Evolutionary conservation across 2,329 filamentous ascomycete genomes (phyloP), one percentile per base, ranked within the genome.

Genomic region (Epichloe bromicola): DNA sequence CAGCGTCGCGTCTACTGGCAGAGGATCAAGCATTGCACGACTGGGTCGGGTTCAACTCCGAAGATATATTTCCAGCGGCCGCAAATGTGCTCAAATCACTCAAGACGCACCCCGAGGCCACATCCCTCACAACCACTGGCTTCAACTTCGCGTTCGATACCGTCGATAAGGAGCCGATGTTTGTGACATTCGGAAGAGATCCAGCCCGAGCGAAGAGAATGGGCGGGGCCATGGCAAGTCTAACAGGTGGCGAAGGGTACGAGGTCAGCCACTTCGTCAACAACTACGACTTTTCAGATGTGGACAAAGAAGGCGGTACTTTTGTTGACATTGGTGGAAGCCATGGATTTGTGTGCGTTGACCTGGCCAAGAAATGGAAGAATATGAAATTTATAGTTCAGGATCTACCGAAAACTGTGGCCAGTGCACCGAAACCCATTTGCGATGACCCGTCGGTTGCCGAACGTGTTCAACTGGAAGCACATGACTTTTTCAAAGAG

Each of bases 321-420:
- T 63, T 83, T 39, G 76, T 83, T 4, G 79, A 83, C 50, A 58
- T 80, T 14, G 79, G 80, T 10, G 79, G 80, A 2, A 76, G 74
- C 17, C 74, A 76, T 49, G 80, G 80, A 0, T 76, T 79, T 45
- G 73, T 75, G n/a, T 73, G 69, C 45, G 68, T 76, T n/a, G 75
- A 73, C 3, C 64, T 83, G 42, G 79, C 76, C 2, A 66, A 67
- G 54, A 64, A 62, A 51, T 79, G 73, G 63, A 67, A 68, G 45
- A 68, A 73, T 39, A 70, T 79, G 56, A 69, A 66, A 44, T 80
- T 80, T 58, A 63, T 80, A 14, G 78, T 79, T 23, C 75, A 80
- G 58, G 77, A 80, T 55, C 63, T 78, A 30, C 62, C 63, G n/a
- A 70, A 68, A 56, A 76, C 71, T 15, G 62, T 79, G 14, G 65